Evolutionary conservation across 208 protist species (phyloP), one percentile per base, ranked within the genome.

Genomic region (Angomonas deanei): DNA sequence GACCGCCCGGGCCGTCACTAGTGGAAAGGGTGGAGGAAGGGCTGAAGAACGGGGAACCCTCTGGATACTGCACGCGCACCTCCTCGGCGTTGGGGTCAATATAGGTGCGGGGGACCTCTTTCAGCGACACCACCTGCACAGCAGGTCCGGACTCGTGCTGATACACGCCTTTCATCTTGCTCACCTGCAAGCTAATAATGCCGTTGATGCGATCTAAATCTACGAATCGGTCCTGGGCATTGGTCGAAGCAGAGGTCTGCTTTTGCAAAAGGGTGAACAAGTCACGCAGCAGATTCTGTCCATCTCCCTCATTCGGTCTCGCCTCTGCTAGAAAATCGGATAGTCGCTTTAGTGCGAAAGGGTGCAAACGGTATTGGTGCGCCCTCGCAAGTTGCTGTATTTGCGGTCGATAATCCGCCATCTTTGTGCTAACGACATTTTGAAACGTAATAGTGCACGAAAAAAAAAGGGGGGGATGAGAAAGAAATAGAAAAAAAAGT

Each of bases 281-380:
- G 30, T 91, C 88, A 30, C 81, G 70, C 32, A 94, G 63, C 21
- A 83, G 60, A 54, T 73, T 63, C 24, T 70, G 70, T n/a, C 76
- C 78, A 46, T 68, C 60, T 33, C 77, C 72, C 30, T 70, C 64
- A 46, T 76, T 72, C 11, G 56, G 61, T n/a, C 65, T 68, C 13
- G 78, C 57, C 30, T 69, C 76, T 48, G 46, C 65, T 17, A 92
- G 32, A 63, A 86, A 88, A 26, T 84, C 74, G 10, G 73, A 76
- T 17, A 92, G 66, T 0, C 78, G 64, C 36, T 83, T 82, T 17
- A 95, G 56, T 0, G 88, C 88, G n/a, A 76, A 74, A 0, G 88
- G 88, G 61, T 92, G 82, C 46, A 95, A 60, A 13, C 79, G 66
- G 54, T 86, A 95, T 66, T 92, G 80, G 64, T 88, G 74, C 10